A percentile compares a stretch with the other conserved stretches of the same genome.
phyloP scores from a whole-genome alignment of 2,329 filamentous ascomycete species.

The Cryphonectria nitschkei region DNA sequence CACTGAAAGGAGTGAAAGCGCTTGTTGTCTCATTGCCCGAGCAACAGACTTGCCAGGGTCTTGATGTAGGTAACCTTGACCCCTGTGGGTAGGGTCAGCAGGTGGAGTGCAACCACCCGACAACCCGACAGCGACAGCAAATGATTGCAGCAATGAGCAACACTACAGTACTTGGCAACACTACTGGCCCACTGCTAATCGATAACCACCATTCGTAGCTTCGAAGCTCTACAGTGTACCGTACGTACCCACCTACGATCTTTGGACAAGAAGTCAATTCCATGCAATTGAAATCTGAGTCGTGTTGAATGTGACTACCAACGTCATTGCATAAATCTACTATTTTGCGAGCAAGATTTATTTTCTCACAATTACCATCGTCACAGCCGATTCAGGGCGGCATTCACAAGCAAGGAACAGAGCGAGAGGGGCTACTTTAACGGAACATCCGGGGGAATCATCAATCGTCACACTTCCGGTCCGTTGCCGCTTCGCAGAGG shows the following conservation, averaged over 20 bases:
- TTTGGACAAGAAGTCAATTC: not conserved
- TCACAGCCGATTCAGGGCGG: not conserved
- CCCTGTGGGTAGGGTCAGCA: slow-evolving; percentile 5
- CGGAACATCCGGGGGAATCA: slow-evolving; percentile 15
- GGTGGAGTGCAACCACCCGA: no score
- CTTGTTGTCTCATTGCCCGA: slow-evolving; percentile 27
- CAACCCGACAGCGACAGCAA: not conserved
- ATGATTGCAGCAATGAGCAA: not conserved
- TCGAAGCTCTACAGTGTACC: not conserved
- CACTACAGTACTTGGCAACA: not conserved
- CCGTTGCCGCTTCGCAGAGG: slow-evolving; percentile 11
- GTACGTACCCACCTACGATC: not conserved
- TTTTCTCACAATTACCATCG: no score
- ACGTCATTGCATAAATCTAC: not conserved
- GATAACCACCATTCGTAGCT: not conserved
- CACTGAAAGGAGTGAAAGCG: slow-evolving; percentile 15
- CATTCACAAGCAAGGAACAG: not conserved
- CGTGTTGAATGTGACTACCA: not conserved
- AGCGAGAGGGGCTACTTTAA: not conserved
- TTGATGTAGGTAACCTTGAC: not conserved
- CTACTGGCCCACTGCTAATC: not conserved
- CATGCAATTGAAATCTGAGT: not conserved
- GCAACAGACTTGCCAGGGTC: slow-evolving; percentile 22
- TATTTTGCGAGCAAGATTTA: not conserved
- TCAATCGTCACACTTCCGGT: not conserved